Evolutionary conservation across 1,284 basidiomycete species (phyloP).

Genomic region (Puccinia hordei): DNA sequence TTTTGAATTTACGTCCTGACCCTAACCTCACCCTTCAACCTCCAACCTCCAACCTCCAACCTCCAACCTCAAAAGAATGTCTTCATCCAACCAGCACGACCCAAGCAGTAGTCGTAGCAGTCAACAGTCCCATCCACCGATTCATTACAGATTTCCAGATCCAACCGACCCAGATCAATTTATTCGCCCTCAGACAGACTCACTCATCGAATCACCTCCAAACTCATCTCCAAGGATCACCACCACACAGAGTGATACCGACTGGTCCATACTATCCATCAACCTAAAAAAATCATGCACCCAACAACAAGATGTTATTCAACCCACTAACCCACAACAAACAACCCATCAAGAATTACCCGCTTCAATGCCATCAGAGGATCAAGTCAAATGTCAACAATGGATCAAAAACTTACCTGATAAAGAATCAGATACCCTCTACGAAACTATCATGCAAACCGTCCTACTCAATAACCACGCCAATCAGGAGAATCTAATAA

Average conservation of each 20-base stretch:
- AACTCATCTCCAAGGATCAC: background rate
- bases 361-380: background rate
- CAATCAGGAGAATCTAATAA: no score
- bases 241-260: background rate
- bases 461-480: background rate
- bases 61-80: background rate
- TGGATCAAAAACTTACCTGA: background rate
- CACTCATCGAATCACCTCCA: background rate
- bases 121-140: background rate
- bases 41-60: background rate
- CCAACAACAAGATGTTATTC: no score
- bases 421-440: background rate
- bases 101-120: background rate
- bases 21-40: background rate
- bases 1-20: no score
- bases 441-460: background rate
- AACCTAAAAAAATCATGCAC: background rate
- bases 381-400: background rate
- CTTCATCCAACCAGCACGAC: background rate
- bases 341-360: no score
- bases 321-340: no score
- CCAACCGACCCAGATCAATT: slow-evolving; percentile 9
- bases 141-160: slow-evolving; percentile 10
- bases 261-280: background rate
- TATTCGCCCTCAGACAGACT: background rate